Evolutionary conservation across 257 asterid genomes (phyloP), one percentile per base, ranked within the genome.

Genomic region (Datura wrightii): DNA sequence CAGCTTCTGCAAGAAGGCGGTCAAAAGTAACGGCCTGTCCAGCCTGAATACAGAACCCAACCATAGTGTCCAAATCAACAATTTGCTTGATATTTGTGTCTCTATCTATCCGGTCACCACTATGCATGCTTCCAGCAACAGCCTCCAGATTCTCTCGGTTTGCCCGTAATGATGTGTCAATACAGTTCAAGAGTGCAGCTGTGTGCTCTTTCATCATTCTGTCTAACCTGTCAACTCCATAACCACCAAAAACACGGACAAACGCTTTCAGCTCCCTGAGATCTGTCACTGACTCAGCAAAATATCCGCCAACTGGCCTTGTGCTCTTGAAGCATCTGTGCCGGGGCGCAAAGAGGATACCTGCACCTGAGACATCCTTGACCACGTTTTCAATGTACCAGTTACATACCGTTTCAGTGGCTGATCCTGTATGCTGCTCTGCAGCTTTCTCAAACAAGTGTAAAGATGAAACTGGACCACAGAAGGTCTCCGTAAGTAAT

Each of bases 321-420:
- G 98, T 90, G 90, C 99, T 94, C 92, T 92, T 97, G 87, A 97
- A 97, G 91, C 98, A 93, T 86, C 94, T 88, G 83, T 97, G 98
- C 72, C 86, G 91, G 24, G 99, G 99, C 1, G 98, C 96, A 89
- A 94, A 97, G 89, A 93, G 90, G 90, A 97, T 88, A 52, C 99
- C 98, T 5, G 97, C 97, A 83, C 91, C 92, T 67, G 99, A 92
- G 34, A 90, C 89, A 83, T 97, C 99, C 94, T 97, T 97, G 74
- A 95, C 94, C 79, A 97, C 95, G 88, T 97, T 93, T 83, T 97
- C 98, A 62, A 97, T 90, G 89, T 97, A 97, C 99, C 99, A 96
- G 82, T 91, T 89, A 91, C 98, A 96, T 31, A 96, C 97, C 6
- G 96, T 91, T 93, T 96, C 98, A 46, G 97, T 92, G 79, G 97